Evolutionary conservation across 768 basidiomycete species (phyloP).

Genomic region (Boletus rufocinnamomeus): DNA sequence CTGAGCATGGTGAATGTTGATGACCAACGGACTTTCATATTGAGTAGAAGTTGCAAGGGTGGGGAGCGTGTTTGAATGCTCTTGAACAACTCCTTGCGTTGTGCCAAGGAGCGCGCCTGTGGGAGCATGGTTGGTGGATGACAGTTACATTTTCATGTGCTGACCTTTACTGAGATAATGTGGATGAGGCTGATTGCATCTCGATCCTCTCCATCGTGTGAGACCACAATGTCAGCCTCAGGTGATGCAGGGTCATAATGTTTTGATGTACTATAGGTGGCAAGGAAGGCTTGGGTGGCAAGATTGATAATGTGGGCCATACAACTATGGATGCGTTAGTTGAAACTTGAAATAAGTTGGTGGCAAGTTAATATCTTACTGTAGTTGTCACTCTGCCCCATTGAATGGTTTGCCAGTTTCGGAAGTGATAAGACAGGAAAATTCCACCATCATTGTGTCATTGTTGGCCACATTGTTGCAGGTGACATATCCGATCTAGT

Average conservation of each 20-base stretch:
- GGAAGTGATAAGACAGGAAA: constrained; percentile 17
- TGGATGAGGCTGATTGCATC: constrained; percentile 2
- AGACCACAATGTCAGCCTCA: not conserved
- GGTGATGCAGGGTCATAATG: constrained; percentile 1
- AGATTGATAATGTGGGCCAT: constrained; percentile 5
- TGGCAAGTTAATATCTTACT: not conserved
- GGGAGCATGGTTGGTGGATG: too few relatives aligned
- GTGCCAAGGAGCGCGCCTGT: too few relatives aligned
- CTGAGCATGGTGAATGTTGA: too few relatives aligned
- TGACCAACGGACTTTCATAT: too few relatives aligned
- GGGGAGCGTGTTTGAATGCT: too few relatives aligned
- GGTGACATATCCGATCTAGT: too few relatives aligned
- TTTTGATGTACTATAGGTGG: not conserved
- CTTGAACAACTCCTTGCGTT: too few relatives aligned
- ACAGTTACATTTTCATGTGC: too few relatives aligned
- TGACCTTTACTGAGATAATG: constrained; percentile 9
- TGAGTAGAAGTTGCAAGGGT: too few relatives aligned
- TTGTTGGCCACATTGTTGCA: too few relatives aligned
- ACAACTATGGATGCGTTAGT: not conserved
- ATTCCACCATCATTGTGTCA: too few relatives aligned
- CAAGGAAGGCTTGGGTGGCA: not conserved
- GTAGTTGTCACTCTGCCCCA: not conserved
- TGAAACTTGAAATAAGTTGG: too few relatives aligned
- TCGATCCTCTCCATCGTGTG: not conserved
- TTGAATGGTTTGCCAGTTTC: not conserved